These are phyloP conservation scores for Neurospora cerealis DNA, from an alignment of 495 filamentous ascomycete genomes.

Conservation along the genomic window DNA sequence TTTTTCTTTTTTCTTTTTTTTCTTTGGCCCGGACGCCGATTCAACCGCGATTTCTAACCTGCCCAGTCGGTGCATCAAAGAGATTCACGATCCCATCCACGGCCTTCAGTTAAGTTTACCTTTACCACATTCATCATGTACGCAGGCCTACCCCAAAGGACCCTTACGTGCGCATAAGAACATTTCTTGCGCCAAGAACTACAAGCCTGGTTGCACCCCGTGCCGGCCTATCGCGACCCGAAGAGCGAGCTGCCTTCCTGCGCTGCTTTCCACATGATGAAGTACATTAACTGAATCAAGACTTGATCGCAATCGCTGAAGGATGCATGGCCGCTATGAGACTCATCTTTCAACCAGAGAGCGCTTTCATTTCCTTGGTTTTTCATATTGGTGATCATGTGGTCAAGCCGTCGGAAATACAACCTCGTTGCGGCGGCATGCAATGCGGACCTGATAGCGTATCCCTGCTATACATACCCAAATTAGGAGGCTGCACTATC, in stretches of 20 bases:
- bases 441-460: not conserved
- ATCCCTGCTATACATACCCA: accelerated
- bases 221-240: not conserved
- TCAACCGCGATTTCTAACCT: not conserved
- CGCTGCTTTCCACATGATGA: not conserved
- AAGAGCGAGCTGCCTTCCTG: not conserved
- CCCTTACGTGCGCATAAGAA: too few relatives aligned
- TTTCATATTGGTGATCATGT: not conserved
- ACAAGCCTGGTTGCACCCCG: not conserved
- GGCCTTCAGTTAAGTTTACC: not conserved
- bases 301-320: not conserved
- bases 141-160: not conserved
- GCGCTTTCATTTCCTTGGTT: not conserved
- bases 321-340: too few relatives aligned
- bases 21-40: not conserved
- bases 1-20: not conserved
- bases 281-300: not conserved
- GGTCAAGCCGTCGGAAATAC: not conserved
- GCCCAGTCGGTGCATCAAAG: not conserved
- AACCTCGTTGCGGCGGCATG: too few relatives aligned
- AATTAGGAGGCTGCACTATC: not conserved
- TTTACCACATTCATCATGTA: not conserved
- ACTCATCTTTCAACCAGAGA: too few relatives aligned
- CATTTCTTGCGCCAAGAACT: not conserved
- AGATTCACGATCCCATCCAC: not conserved